Evolutionary conservation across 352 stramenopile genomes (phyloP).

Genomic region (Blastocystis sp.): DNA sequence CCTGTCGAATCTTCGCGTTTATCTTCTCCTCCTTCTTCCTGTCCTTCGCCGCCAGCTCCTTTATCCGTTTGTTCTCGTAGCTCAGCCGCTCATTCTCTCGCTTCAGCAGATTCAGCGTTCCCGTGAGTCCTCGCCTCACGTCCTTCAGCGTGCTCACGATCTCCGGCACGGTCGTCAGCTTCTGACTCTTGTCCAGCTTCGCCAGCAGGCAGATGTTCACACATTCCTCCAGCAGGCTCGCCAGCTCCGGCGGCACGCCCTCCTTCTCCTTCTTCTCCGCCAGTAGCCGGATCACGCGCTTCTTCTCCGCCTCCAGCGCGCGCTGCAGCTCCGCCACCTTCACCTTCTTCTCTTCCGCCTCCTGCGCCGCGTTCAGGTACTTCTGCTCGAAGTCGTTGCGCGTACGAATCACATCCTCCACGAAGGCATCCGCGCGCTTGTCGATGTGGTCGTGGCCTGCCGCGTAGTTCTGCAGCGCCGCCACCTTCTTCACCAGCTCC

Average conservation of each 20-base stretch:
- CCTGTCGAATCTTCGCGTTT: slow-evolving; percentile 12
- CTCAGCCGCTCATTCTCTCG: slow-evolving; percentile 51
- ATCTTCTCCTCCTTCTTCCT: slow-evolving; percentile 15
- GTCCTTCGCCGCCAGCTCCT: slow-evolving; percentile 8
- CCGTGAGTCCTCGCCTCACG: neutral
- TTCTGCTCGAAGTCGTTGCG: slow-evolving; percentile 65
- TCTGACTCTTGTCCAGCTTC: slow-evolving; percentile 36
- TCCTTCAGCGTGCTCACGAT: slow-evolving; percentile 35
- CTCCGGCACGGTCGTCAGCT: slow-evolving; percentile 9
- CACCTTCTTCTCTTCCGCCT: slow-evolving; percentile 28
- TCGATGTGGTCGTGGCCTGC: slow-evolving; percentile 58
- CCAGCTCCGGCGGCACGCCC: slow-evolving; percentile 7
- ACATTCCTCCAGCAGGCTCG: slow-evolving; percentile 42
- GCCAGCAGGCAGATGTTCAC: slow-evolving; percentile 57
- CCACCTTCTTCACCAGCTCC: slow-evolving; percentile 31
- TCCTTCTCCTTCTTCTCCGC: slow-evolving; percentile 24
- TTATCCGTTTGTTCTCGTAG: slow-evolving; percentile 41
- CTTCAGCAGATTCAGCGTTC: slow-evolving; percentile 53
- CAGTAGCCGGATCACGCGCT: neutral
- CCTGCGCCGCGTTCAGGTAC: slow-evolving; percentile 15
- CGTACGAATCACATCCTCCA: slow-evolving; percentile 9
- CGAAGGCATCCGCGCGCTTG: slow-evolving; percentile 30
- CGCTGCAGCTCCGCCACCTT: slow-evolving; percentile 16
- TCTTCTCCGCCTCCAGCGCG: slow-evolving; percentile 15
- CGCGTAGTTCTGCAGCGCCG: slow-evolving; percentile 21